Percentiles rank a stretch among this genome's conserved stretches.
Conservation (phyloP, 495 filamentous ascomycete genomes). For the Podospora comata region DNA sequence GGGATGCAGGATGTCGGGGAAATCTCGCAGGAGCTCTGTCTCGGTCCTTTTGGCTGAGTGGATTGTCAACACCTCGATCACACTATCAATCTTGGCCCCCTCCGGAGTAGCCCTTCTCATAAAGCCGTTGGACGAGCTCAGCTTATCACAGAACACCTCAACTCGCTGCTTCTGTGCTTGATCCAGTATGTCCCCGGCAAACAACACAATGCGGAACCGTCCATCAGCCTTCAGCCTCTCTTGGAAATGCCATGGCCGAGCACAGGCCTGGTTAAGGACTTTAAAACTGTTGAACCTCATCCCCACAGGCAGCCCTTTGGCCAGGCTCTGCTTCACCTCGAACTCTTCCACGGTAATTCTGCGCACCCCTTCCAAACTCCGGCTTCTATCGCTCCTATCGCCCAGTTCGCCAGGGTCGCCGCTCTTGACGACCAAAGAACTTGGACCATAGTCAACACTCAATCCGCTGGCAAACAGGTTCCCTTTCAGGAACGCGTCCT, state of each 20-base stretch:
- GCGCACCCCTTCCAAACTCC: conserved; percentile 7
- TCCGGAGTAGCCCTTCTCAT: conserved; percentile 44
- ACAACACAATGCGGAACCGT: conserved; percentile 62
- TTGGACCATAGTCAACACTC: conserved; percentile 35
- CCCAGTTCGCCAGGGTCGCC: conserved; percentile 23
- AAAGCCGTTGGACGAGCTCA: conserved; percentile 38
- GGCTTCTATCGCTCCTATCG: conserved; percentile 51
- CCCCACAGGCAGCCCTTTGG: conserved; percentile 35
- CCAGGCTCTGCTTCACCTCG: conserved; percentile 27
- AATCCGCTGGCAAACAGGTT: conserved; percentile 41
- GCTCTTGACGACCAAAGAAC: conserved; percentile 29
- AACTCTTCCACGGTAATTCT: conserved; percentile 16
- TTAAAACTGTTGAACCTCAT: conserved; percentile 58
- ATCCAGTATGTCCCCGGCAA: conserved; percentile 56
- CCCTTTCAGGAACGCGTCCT: conserved; percentile 37
- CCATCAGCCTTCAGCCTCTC: conserved; percentile 51
- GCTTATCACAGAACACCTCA: conserved; percentile 40
- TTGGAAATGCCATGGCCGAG: conserved; percentile 55
- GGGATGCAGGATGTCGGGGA: conserved; percentile 56
- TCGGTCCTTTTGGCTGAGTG: conserved; percentile 52
- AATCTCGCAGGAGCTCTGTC: conserved; percentile 53
- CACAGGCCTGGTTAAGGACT: conserved; percentile 59
- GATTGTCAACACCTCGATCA: conserved; percentile 60
- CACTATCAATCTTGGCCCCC: conserved; percentile 37
- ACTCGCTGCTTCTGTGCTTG: conserved; percentile 45